Conservation (phyloP, 1,284 basidiomycete species). For the Papiliotrema flavescens region DNA sequence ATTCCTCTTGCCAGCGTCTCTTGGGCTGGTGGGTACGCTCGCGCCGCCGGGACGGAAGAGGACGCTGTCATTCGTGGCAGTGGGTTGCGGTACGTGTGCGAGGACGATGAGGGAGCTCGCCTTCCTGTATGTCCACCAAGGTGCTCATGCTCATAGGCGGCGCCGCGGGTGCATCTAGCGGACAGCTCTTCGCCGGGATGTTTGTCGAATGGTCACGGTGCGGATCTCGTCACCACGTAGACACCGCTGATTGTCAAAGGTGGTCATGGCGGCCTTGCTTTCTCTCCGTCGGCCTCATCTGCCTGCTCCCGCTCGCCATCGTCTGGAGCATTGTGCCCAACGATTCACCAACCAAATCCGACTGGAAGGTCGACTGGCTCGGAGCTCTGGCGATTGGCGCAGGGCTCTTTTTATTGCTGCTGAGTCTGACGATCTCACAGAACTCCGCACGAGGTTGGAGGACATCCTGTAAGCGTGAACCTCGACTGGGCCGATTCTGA, state of each 20-base stretch:
- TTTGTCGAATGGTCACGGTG: slow-evolving; percentile 1
- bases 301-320: slow-evolving; percentile 3
- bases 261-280: slow-evolving; percentile 11
- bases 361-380: slow-evolving; percentile 7
- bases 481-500: too few relatives aligned
- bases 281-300: neutral
- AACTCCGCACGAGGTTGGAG: slow-evolving; percentile 2
- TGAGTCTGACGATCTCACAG: slow-evolving; percentile 7
- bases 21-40: slow-evolving; percentile 4
- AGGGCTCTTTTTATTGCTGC: neutral
- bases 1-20: slow-evolving; percentile 3
- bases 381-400: slow-evolving; percentile 1
- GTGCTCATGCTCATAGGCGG: slow-evolving; percentile 3
- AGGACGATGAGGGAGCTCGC: too few relatives aligned
- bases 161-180: slow-evolving; percentile 5
- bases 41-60: slow-evolving; percentile 6
- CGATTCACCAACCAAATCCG: neutral
- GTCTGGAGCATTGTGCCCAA: neutral
- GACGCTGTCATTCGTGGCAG: slow-evolving; percentile 4
- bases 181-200: slow-evolving; percentile 7
- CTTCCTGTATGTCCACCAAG: too few relatives aligned
- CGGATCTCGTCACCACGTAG: too few relatives aligned
- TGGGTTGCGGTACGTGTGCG: slow-evolving; percentile 8
- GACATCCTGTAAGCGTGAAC: slow-evolving; percentile 10
- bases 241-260: too few relatives aligned